Evolutionary conservation across 2,329 filamentous ascomycete genomes (phyloP).

Genomic region (Botrytis hyacinthi): DNA sequence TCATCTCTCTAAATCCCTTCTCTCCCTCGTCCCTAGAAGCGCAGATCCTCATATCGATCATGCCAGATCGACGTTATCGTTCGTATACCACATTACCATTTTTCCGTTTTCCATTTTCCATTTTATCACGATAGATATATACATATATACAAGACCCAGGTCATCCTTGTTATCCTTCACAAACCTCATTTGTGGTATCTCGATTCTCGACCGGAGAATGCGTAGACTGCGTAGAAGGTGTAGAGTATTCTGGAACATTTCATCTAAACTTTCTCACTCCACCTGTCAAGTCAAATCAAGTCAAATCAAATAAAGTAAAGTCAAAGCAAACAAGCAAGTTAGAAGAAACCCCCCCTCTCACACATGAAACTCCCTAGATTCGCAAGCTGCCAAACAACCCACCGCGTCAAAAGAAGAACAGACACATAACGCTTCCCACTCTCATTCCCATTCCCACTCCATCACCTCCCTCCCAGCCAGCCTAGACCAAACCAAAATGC

Average conservation of each 20-base stretch:
- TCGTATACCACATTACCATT: background rate
- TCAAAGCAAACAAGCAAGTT: too few species aligned
- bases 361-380: background rate
- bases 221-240: too few species aligned
- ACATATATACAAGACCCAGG: background rate
- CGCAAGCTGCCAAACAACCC: background rate
- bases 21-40: background rate
- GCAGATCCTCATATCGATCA: slow-evolving; percentile 9
- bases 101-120: too few species aligned
- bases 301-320: too few species aligned
- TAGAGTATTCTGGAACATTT: background rate
- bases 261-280: background rate
- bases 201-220: too few species aligned
- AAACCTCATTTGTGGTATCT: background rate
- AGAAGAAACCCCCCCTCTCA: background rate
- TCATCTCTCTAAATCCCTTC: too few species aligned
- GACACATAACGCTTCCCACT: too few species aligned
- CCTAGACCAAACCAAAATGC: background rate
- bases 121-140: too few species aligned
- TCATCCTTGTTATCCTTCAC: background rate
- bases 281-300: background rate
- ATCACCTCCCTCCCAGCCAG: too few species aligned
- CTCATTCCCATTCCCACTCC: too few species aligned
- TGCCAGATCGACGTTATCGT: background rate
- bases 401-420: background rate